Evolutionary conservation across 768 basidiomycete species (phyloP).

Genomic region (Serendipita sp.): DNA sequence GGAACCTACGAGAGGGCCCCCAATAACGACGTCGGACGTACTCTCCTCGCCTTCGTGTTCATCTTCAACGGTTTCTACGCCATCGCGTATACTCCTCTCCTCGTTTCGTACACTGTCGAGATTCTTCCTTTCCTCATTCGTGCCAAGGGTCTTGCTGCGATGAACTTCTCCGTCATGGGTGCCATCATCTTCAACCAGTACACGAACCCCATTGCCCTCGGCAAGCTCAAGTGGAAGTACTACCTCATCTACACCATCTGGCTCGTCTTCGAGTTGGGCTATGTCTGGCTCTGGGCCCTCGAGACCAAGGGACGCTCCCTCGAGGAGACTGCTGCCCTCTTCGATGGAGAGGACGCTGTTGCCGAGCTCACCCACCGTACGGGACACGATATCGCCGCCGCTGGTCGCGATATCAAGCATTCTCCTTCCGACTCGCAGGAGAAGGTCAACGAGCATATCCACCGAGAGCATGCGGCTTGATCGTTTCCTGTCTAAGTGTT

Average conservation of each 20-base stretch:
- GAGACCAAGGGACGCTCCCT: conserved; percentile 33
- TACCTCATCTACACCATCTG: conserved; percentile 59
- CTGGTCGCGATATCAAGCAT: neutral
- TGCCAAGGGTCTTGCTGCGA: conserved; percentile 72
- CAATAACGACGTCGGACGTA: conserved; percentile 23
- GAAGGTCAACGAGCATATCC: neutral
- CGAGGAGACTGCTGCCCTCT: conserved; percentile 68
- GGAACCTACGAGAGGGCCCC: conserved; percentile 23
- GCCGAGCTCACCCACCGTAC: conserved; percentile 8
- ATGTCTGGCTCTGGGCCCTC: conserved; percentile 40
- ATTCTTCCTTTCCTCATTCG: conserved; percentile 71
- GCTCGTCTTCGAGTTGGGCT: conserved; percentile 48
- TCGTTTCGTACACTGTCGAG: conserved; percentile 76
- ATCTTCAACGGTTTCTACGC: conserved; percentile 44
- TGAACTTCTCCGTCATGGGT: conserved; percentile 61
- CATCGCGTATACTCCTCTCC: conserved; percentile 71
- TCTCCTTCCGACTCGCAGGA: neutral
- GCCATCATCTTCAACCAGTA: conserved; percentile 84
- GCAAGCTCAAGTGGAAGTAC: conserved; percentile 54
- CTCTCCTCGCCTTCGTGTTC: conserved; percentile 74
- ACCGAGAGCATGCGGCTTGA: neutral
- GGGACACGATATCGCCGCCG: neutral
- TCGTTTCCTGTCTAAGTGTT: neutral
- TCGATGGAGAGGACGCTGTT: conserved; percentile 49
- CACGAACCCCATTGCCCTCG: conserved; percentile 65